phyloP scores from a whole-genome alignment of 106 monocot species.

The Allium sativum region DNA sequence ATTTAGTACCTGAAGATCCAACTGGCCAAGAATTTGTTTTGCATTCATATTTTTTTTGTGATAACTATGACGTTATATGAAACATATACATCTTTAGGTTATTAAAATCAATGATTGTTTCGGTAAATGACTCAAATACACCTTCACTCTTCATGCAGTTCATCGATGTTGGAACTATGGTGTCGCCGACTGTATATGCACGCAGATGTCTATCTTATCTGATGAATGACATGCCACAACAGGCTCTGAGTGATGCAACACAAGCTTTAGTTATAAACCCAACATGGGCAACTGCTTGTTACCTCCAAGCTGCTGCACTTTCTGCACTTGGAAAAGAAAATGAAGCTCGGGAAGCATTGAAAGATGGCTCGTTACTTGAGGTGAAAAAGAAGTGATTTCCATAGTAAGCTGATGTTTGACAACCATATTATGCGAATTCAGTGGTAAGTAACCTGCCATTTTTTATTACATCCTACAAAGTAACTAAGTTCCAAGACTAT shows the following conservation, averaged over 20 bases:
- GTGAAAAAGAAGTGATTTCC: slow-evolving; percentile 25
- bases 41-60: too few species aligned
- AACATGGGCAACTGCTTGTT: slow-evolving; percentile 80
- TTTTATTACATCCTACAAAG: too few species aligned
- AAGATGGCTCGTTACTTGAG: slow-evolving; percentile 70
- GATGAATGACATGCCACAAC: slow-evolving; percentile 74
- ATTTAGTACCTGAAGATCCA: too few species aligned
- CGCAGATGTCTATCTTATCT: slow-evolving; percentile 72
- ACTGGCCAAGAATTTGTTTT: too few species aligned
- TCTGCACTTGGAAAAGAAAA: slow-evolving; percentile 61
- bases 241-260: slow-evolving; percentile 87
- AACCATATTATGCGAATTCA: too few species aligned
- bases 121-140: too few species aligned
- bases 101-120: too few species aligned
- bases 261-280: slow-evolving; percentile 87
- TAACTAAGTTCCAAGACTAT: too few species aligned
- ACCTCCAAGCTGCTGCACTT: slow-evolving; percentile 85
- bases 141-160: slow-evolving; percentile 30
- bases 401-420: too few species aligned
- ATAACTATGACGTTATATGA: too few species aligned
- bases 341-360: slow-evolving; percentile 76
- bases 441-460: too few species aligned
- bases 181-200: slow-evolving; percentile 80
- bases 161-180: slow-evolving; percentile 92
- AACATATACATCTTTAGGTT: too few species aligned